Evolutionary conservation across 345 rosid species (phyloP), one percentile per base, ranked within the genome.

Genomic region (Pugionium cornutum): DNA sequence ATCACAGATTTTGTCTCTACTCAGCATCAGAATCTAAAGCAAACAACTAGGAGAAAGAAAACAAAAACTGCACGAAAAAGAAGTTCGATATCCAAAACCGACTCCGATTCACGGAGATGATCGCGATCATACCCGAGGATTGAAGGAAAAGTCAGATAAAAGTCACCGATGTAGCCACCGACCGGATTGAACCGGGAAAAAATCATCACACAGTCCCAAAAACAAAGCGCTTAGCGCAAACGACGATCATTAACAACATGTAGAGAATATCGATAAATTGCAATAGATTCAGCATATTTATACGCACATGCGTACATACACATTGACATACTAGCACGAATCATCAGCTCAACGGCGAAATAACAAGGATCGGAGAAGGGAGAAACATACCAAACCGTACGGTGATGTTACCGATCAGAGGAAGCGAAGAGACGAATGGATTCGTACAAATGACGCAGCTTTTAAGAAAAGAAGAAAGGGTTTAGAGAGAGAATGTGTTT

Each of bases 401-500:
- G 51, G 53, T 39, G 76, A 58, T 36, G 41, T 3, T n/a, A n/a
- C 4, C 42, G 62, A 59, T 51, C 61, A 44, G 66, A 35, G 61
- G 53, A 71, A 57, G 36, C 70, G 47, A 63, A 71, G 70, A 72
- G 35, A 43, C 30, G 60, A 36, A 73, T 18, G 62, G 26, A 47
- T 40, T 64, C 59, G 75, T 56, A 64, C 0, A 57, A 53, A 64
- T 41, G 48, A 72, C 70, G 60, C 70, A 57, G 39, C 60, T 50
- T 72, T 51, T 28, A 2, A 34, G 34, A 66, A 18, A 26, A 32
- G 11, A 2, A 6, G 11, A 29, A 27, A 53, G 54, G 68, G 28
- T 70, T 70, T 70, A 30, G 63, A 62, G 63, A 70, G 57, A 70
- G 67, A 69, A 28, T 34, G 58, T 18, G 48, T 37, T 34, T 26